Conservation (phyloP, 164 flowering plant species). For the Cinnamomum chago region DNA sequence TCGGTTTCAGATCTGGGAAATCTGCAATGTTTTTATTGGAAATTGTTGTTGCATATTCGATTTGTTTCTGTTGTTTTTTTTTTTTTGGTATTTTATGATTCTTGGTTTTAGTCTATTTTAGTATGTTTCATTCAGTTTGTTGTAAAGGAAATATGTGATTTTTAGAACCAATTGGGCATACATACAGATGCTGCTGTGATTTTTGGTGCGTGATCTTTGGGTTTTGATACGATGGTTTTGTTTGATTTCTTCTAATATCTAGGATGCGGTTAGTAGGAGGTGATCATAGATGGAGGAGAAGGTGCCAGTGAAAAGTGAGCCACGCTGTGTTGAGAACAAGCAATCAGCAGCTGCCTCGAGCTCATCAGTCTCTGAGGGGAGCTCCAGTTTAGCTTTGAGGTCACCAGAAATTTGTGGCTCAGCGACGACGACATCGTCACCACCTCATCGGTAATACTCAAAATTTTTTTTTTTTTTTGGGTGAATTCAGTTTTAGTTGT, state of each 20-base stretch:
- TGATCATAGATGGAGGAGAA: constrained; percentile 28
- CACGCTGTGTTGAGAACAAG: constrained; percentile 67
- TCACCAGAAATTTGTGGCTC: constrained; percentile 64
- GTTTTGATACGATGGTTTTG: neutral
- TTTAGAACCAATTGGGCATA: neutral
- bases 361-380: constrained; percentile 71
- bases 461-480: neutral
- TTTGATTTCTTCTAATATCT: constrained; percentile 10
- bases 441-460: constrained; percentile 53
- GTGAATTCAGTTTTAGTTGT: neutral
- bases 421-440: constrained; percentile 32
- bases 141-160: neutral
- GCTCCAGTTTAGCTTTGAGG: constrained; percentile 44
- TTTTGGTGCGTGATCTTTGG: neutral
- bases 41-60: neutral
- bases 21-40: neutral
- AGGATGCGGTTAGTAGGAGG: constrained; percentile 30
- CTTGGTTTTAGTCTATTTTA: constrained; percentile 28
- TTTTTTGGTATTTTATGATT: constrained; percentile 1
- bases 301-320: constrained; percentile 45
- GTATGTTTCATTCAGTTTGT: too few relatives aligned
- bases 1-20: neutral
- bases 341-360: constrained; percentile 67
- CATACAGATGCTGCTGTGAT: neutral
- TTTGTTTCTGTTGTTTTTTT: neutral